Conservation (phyloP, 1,284 basidiomycete genomes). For the Ganoderma lucidum region DNA sequence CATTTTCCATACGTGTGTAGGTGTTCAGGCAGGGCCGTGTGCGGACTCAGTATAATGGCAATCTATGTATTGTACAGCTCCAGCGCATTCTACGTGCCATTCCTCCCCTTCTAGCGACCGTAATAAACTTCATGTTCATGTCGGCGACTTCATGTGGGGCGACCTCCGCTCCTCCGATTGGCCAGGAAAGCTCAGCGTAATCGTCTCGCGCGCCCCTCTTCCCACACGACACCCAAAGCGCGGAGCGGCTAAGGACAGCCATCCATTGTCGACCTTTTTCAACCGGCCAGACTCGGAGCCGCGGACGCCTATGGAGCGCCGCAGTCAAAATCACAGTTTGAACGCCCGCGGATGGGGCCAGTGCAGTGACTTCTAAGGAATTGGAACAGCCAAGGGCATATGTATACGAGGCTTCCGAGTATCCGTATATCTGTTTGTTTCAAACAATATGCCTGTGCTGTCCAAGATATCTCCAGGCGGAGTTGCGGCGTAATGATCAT, state of each 20-base stretch:
- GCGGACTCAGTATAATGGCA: not conserved
- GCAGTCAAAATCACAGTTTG: not conserved
- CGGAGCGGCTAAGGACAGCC: not conserved
- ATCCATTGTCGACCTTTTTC: not conserved
- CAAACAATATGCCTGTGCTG: not conserved
- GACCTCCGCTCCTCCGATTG: not conserved
- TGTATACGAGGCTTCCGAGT: not conserved
- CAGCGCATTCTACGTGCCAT: not conserved
- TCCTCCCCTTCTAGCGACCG: not conserved
- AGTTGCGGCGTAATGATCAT: not conserved
- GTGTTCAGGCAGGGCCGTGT: not conserved
- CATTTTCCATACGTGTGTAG: not conserved
- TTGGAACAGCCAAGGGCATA: not conserved
- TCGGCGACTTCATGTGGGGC: not conserved
- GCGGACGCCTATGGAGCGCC: not conserved
- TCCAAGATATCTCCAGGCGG: not conserved
- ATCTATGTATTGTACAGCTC: not conserved
- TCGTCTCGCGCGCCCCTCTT: not conserved
- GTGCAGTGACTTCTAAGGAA: not conserved
- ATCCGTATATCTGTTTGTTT: not conserved
- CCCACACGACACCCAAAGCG: not conserved
- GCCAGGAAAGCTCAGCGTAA: not conserved
- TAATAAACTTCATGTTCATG: not conserved
- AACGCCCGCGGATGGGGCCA: not conserved
- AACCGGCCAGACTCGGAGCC: no score